Conservation (phyloP, 2,329 filamentous ascomycete species). For the Endoconidiophora laricicola region DNA sequence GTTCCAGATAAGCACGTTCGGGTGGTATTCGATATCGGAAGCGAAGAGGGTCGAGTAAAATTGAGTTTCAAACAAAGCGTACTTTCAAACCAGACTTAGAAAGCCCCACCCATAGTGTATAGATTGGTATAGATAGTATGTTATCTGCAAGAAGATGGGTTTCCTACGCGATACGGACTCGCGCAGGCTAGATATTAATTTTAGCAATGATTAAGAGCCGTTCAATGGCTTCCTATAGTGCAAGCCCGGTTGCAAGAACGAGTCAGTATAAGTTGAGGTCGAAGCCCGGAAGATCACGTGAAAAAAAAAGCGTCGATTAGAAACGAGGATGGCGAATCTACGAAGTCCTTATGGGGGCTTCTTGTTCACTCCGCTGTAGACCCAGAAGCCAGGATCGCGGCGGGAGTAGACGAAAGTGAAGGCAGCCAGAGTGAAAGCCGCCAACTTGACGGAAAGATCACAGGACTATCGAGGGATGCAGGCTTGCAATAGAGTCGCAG, state of each 20-base stretch:
- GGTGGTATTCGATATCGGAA: not conserved
- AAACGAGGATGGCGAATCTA: not conserved
- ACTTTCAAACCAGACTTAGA: not conserved
- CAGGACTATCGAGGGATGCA: not conserved
- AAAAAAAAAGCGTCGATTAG: not conserved
- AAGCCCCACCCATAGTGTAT: slow-evolving; percentile 6
- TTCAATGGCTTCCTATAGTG: not conserved
- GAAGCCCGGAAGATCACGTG: not conserved
- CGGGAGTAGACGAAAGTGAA: slow-evolving; percentile 40
- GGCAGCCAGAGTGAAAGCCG: slow-evolving; percentile 13
- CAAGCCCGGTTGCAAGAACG: not conserved
- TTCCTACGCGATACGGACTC: too few relatives aligned
- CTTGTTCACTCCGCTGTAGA: slow-evolving; percentile 91
- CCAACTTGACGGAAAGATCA: slow-evolving; percentile 10
- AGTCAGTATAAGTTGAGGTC: not conserved
- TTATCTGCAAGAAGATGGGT: too few relatives aligned
- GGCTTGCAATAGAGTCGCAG: not conserved
- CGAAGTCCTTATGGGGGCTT: slow-evolving; percentile 69
- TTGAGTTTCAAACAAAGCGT: not conserved
- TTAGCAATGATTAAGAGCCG: too few relatives aligned
- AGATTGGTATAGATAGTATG: not conserved
- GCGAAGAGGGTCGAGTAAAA: not conserved
- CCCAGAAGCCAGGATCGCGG: slow-evolving; percentile 81
- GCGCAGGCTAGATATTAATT: too few relatives aligned
- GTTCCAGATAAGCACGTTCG: too few relatives aligned